phyloP scores from a whole-genome alignment of 148 eudicot genomes.

The Silene conica region DNA sequence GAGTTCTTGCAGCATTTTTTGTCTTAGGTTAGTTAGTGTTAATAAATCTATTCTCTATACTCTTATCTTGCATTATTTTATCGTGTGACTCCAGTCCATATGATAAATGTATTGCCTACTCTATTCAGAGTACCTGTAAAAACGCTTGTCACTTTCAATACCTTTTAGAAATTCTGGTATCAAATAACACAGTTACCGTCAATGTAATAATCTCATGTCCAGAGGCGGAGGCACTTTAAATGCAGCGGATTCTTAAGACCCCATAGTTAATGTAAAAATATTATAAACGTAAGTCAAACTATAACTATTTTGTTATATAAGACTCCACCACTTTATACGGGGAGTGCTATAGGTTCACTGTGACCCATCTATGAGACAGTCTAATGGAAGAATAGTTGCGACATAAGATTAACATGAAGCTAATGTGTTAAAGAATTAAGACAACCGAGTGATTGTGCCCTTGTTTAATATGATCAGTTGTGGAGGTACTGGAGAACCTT shows the following conservation, averaged over 20 bases:
- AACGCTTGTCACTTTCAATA: too few relatives aligned
- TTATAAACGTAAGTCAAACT: too few relatives aligned
- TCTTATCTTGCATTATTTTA: background rate
- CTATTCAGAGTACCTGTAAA: background rate
- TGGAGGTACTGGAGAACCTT: slow-evolving; percentile 80
- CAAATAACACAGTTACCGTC: too few relatives aligned
- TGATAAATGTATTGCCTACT: background rate
- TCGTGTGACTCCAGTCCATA: background rate
- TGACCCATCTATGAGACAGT: background rate
- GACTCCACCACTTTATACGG: too few relatives aligned
- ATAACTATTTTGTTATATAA: too few relatives aligned
- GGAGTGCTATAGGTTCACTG: background rate
- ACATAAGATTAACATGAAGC: background rate
- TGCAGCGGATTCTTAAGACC: background rate
- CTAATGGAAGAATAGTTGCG: background rate
- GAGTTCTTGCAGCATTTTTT: slow-evolving; percentile 58
- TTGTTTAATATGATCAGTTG: slow-evolving; percentile 36
- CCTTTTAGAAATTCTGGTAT: too few relatives aligned
- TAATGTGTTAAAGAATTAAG: background rate
- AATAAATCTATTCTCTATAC: background rate
- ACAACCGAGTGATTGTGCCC: background rate
- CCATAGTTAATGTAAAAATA: too few relatives aligned
- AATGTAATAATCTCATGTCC: too few relatives aligned
- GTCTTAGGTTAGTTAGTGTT: slow-evolving; percentile 57
- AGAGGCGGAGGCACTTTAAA: too few relatives aligned